A percentile compares a stretch with the other conserved stretches of the same genome.
phyloP scores from a whole-genome alignment of 805 yeast species.

The Tanozyma kutaoensis region DNA sequence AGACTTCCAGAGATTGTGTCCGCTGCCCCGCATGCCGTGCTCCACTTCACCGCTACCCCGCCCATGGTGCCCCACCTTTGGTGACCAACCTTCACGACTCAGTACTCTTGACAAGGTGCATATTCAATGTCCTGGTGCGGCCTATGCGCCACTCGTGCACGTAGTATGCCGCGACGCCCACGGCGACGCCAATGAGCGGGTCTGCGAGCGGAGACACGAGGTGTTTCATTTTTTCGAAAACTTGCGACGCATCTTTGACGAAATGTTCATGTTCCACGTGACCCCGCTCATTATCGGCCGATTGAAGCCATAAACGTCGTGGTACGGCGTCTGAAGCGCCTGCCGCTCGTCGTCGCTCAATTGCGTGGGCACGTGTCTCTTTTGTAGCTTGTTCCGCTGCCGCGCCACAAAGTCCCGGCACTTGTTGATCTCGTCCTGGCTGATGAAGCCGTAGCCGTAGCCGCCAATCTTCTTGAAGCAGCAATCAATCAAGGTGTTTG shows the following conservation, averaged over 20 bases:
- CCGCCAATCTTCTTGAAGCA: slow-evolving; percentile 67
- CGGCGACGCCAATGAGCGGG: slow-evolving; percentile 47
- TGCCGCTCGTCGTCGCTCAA: slow-evolving; percentile 27
- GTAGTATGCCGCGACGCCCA: slow-evolving; percentile 54
- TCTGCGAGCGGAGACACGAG: slow-evolving; percentile 26
- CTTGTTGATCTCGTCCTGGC: slow-evolving; percentile 71
- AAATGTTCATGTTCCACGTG: slow-evolving; percentile 49
- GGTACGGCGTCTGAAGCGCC: slow-evolving; percentile 13
- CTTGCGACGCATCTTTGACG: slow-evolving; percentile 36
- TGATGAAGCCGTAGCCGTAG: slow-evolving; percentile 50
- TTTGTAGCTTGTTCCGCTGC: slow-evolving; percentile 37
- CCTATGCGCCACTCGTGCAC: slow-evolving; percentile 47
- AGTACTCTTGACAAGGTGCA: no score
- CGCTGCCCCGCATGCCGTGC: no score
- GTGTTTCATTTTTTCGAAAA: background rate
- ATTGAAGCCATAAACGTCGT: slow-evolving; percentile 31
- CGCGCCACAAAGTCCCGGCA: slow-evolving; percentile 69
- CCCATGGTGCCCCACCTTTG: no score
- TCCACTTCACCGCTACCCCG: no score
- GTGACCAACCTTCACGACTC: no score
- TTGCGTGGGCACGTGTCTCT: no score
- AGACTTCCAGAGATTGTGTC: no score
- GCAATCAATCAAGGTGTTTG: slow-evolving; percentile 53
- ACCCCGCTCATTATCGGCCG: slow-evolving; percentile 38
- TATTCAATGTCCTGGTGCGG: no score